Evolutionary conservation across 768 basidiomycete genomes (phyloP).

Genomic region (Mycena belliarum): DNA sequence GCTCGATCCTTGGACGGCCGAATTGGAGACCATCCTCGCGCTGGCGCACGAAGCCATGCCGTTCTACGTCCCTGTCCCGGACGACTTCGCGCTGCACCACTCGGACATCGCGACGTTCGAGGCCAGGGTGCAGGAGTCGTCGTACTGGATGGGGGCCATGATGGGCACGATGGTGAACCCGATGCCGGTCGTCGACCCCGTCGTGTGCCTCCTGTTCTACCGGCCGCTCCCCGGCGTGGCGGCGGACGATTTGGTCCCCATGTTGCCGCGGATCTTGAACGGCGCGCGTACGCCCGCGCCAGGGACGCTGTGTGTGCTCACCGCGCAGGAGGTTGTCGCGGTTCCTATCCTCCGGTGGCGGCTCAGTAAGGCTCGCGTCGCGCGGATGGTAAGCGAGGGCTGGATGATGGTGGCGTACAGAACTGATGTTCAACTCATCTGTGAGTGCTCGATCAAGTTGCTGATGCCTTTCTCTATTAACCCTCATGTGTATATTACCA

Average conservation of each 20-base stretch:
- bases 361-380: constrained; percentile 4
- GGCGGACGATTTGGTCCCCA: background rate
- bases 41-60: background rate
- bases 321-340: constrained; percentile 1
- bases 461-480: background rate
- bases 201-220: constrained; percentile 3
- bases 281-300: background rate
- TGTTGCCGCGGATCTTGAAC: constrained; percentile 1
- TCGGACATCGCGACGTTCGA: constrained; percentile 11
- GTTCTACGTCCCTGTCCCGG: background rate
- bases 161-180: constrained; percentile 5
- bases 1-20: constrained; percentile 7
- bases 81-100: background rate
- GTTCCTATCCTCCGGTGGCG: constrained; percentile 6
- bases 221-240: background rate
- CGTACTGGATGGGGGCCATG: background rate
- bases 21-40: constrained; percentile 7
- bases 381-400: constrained; percentile 1
- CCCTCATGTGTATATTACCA: background rate
- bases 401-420: constrained; percentile 13
- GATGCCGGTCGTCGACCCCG: constrained; percentile 4
- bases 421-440: background rate
- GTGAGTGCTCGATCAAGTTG: background rate
- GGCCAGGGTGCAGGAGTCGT: background rate
- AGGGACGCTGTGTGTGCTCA: constrained; percentile 1